These are phyloP conservation scores for Solanum hybrid DNA, from an alignment of 305 asterid genomes.

Conservation along the genomic window DNA sequence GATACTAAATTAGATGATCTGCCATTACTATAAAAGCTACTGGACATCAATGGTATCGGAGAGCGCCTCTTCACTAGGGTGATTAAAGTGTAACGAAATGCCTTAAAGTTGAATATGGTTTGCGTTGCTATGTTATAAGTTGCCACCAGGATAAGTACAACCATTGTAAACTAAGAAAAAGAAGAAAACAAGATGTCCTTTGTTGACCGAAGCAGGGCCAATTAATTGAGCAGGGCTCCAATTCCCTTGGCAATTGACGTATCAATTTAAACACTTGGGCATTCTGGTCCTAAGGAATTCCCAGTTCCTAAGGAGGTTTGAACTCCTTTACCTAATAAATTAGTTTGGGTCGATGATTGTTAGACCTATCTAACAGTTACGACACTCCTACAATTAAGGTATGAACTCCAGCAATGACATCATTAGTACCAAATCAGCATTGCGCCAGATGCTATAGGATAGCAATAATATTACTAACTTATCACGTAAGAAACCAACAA, in stretches of 20 bases:
- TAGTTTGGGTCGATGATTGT: not conserved
- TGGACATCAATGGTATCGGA: not conserved
- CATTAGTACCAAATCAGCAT: too few relatives aligned
- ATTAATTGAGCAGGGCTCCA: not conserved
- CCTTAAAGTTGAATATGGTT: not conserved
- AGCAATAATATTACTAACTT: too few relatives aligned
- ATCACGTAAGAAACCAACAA: too few relatives aligned
- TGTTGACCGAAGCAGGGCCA: not conserved
- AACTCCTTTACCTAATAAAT: not conserved
- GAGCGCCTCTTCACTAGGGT: too few relatives aligned
- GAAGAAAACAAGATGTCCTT: not conserved
- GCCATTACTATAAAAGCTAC: too few relatives aligned
- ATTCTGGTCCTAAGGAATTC: constrained; percentile 94
- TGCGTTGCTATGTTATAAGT: constrained; percentile 9
- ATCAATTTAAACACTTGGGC: constrained; percentile 92
- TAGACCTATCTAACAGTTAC: too few relatives aligned
- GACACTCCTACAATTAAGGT: not conserved
- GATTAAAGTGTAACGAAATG: too few relatives aligned
- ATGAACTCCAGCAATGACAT: too few relatives aligned
- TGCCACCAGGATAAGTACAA: constrained; percentile 52
- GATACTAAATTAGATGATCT: not conserved
- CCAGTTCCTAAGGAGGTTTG: constrained; percentile 56
- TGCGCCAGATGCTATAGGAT: too few relatives aligned
- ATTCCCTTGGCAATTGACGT: constrained; percentile 7
- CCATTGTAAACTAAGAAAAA: constrained; percentile 33